phyloP scores from a whole-genome alignment of 805 yeast genomes.

The Kluyveromyces wickerhamii region DNA sequence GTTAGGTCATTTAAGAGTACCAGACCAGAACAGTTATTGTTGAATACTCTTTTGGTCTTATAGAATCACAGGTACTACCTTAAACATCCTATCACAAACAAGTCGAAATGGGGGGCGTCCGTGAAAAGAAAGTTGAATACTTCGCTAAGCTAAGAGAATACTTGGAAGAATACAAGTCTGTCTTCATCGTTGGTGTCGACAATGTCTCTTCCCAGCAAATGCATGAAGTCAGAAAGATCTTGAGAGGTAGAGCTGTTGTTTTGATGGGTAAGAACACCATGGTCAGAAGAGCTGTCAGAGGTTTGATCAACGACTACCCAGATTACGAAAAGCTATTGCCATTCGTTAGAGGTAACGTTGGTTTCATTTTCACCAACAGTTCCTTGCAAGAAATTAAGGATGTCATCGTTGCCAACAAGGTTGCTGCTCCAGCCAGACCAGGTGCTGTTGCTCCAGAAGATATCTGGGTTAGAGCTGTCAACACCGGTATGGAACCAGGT shows the following conservation, averaged over 20 bases:
- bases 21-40: too few species aligned
- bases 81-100: conserved; percentile 79
- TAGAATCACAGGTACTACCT: conserved; percentile 36
- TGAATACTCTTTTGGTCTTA: not conserved
- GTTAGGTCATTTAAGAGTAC: too few species aligned
- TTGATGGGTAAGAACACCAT: conserved; percentile 99
- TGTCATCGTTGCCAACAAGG: conserved; percentile 79
- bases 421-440: conserved; percentile 99
- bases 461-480: conserved; percentile 97
- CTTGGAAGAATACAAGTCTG: conserved; percentile 93
- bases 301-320: conserved; percentile 87
- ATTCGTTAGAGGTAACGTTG: conserved; percentile 95
- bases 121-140: conserved; percentile 95
- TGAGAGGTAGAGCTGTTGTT: conserved; percentile 91
- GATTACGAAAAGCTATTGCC: conserved; percentile 94
- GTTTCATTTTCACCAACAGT: conserved; percentile 98
- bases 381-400: conserved; percentile 93
- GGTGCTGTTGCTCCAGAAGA: conserved; percentile 99
- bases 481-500: conserved; percentile 99
- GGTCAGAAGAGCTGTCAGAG: conserved; percentile 99
- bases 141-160: conserved; percentile 91
- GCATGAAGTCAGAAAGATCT: conserved; percentile 98
- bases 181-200: conserved; percentile 99
- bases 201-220: conserved; percentile 99
- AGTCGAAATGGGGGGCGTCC: conserved; percentile 99